phyloP scores from a whole-genome alignment of 2,329 filamentous ascomycete genomes.

The Pseudocercospora fuligena region DNA sequence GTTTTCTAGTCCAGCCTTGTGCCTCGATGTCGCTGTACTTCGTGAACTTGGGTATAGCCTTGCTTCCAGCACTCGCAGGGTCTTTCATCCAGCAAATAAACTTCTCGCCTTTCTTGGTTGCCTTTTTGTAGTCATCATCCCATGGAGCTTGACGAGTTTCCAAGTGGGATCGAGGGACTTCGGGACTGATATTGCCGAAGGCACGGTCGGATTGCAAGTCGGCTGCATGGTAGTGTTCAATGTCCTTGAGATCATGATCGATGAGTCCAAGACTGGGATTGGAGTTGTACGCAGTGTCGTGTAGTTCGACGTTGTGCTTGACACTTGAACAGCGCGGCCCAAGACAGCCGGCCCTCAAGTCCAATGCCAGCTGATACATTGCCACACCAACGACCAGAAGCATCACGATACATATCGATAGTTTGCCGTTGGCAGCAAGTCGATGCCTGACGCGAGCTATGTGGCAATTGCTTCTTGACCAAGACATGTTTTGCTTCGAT shows the following conservation, averaged over 20 bases:
- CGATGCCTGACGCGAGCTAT: neutral
- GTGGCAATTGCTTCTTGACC: neutral
- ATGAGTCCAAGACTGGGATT: too few species aligned
- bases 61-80: constrained; percentile 3
- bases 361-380: neutral
- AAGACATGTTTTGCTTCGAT: neutral
- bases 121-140: constrained; percentile 1
- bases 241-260: too few species aligned
- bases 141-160: neutral
- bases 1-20: constrained; percentile 9
- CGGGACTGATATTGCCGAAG: too few species aligned
- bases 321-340: neutral
- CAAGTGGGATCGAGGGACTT: neutral
- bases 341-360: neutral
- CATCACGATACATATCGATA: neutral
- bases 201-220: too few species aligned
- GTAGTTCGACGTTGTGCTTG: neutral
- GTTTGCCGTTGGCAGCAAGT: neutral
- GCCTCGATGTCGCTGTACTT: neutral
- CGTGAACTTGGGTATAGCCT: neutral
- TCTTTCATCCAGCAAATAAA: constrained; percentile 14
- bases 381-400: neutral
- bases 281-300: neutral
- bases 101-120: constrained; percentile 10
- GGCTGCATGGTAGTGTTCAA: too few species aligned